These are phyloP conservation scores for Nectriaceae sp. DNA, from an alignment of 2,329 filamentous ascomycete species.

Conservation along the genomic window DNA sequence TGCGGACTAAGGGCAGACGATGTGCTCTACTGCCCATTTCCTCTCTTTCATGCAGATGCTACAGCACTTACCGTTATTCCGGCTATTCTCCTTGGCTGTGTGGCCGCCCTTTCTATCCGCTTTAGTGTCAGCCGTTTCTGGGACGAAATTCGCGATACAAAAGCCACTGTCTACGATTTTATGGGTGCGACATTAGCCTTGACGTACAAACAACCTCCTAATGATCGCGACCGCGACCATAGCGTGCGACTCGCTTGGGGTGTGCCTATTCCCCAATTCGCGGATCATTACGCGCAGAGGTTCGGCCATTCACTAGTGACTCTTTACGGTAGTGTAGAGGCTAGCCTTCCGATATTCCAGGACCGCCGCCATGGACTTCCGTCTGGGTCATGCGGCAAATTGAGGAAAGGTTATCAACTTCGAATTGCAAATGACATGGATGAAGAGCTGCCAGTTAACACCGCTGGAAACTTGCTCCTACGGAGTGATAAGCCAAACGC, in stretches of 20 bases:
- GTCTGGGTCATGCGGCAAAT: constrained; percentile 1
- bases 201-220: constrained; percentile 9
- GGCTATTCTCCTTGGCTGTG: neutral
- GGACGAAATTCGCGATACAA: constrained; percentile 9
- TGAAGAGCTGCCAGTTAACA: constrained; percentile 4
- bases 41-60: constrained; percentile 3
- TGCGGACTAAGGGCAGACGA: neutral
- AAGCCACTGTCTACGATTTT: constrained; percentile 9
- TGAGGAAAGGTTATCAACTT: constrained; percentile 4
- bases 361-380: neutral
- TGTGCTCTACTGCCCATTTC: constrained; percentile 4
- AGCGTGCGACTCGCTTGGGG: constrained; percentile 5
- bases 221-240: constrained; percentile 1
- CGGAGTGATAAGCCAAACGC: constrained; percentile 5
- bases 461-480: constrained; percentile 2
- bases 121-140: constrained; percentile 6
- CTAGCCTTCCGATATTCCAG: constrained; percentile 2
- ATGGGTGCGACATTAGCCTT: constrained; percentile 9
- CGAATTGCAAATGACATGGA: constrained; percentile 7
- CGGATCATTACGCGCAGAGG: neutral
- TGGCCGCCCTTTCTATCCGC: neutral
- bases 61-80: constrained; percentile 1
- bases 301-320: constrained; percentile 3
- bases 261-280: constrained; percentile 4
- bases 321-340: constrained; percentile 5